Evolutionary conservation across 306 rosid genomes (phyloP).

Genomic region (Acacia melanoxylon): DNA sequence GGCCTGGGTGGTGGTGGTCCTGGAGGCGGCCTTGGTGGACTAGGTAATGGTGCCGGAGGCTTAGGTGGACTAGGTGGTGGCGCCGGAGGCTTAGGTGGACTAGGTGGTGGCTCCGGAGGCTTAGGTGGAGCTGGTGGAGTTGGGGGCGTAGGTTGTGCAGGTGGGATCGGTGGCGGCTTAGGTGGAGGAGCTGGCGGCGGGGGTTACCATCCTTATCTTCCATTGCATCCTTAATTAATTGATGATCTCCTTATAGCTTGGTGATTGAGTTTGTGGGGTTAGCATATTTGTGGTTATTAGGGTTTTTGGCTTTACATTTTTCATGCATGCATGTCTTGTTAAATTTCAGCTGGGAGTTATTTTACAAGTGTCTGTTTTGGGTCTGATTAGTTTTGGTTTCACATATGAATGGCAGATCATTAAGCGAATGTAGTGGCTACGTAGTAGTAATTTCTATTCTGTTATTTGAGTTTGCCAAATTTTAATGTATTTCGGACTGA

Average conservation of each 20-base stretch:
- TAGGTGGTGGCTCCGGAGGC: neutral
- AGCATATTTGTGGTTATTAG: neutral
- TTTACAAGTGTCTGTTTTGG: neutral
- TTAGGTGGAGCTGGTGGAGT: neutral
- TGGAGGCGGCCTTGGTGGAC: slow-evolving; percentile 10
- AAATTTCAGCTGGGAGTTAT: neutral
- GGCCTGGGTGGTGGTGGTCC: slow-evolving; percentile 19
- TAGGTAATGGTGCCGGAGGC: slow-evolving; percentile 15
- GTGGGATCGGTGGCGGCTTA: neutral
- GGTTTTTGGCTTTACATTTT: neutral
- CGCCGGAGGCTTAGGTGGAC: neutral
- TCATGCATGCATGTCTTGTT: neutral
- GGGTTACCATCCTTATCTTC: neutral
- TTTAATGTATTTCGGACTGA: neutral
- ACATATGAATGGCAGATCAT: neutral
- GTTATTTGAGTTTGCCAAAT: neutral
- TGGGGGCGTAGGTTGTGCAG: slow-evolving; percentile 22
- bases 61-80: slow-evolving; percentile 30
- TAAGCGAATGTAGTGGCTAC: neutral
- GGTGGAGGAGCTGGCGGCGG: neutral
- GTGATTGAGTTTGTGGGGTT: neutral
- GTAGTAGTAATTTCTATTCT: neutral
- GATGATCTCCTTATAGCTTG: neutral
- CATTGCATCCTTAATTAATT: slow-evolving; percentile 3
- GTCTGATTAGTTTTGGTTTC: neutral